Evolutionary conservation across 1,284 basidiomycete genomes (phyloP), one percentile per base, ranked within the genome.

Genomic region (Meripilus lineatus): DNA sequence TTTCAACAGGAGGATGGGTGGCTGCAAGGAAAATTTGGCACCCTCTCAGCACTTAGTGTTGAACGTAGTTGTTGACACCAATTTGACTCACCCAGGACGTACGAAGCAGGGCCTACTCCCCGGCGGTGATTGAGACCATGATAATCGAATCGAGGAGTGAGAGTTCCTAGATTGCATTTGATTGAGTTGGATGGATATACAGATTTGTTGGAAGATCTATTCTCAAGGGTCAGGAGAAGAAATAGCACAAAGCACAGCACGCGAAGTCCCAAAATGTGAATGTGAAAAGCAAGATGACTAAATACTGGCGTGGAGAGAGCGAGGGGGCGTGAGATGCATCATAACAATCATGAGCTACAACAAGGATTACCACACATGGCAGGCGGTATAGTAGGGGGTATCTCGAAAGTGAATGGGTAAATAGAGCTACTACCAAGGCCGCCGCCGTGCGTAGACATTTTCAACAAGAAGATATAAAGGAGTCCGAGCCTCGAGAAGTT

Each of bases 361-460:
- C 18, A 40, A 26, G 38, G 24, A 28, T 7, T 22, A 40, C 13
- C 8, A 20, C 37, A 38, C 10, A 28, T 26, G 5, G 10, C 38
- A 25, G 25, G 6, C 18, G n/a, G n/a, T n/a, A n/a, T n/a, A n/a
- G 28, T 30, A 30, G n/a, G n/a, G n/a, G 28, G 28, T 30, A 30
- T 30, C 10, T 8, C 8, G n/a, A 30, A 8, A 30, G 28, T 30
- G 28, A 8, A n/a, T 10, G n/a, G 28, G 28, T 30, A n/a, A n/a
- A n/a, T n/a, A n/a, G n/a, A n/a, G n/a, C n/a, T n/a, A n/a, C n/a
- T 30, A 30, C 28, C 21, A 43, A 14, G 22, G 63, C 56, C 61
- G 73, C 62, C 72, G 79, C 46, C 74, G 71, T 38, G 78, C 83
- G 53, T 79, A 78, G 5, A 84, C 73, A 50, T 70, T 72, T 57